A percentile compares a stretch with the other conserved stretches of the same genome.
Conservation (phyloP, 2,329 filamentous ascomycete genomes). For the Colletotrichum somersetense region DNA sequence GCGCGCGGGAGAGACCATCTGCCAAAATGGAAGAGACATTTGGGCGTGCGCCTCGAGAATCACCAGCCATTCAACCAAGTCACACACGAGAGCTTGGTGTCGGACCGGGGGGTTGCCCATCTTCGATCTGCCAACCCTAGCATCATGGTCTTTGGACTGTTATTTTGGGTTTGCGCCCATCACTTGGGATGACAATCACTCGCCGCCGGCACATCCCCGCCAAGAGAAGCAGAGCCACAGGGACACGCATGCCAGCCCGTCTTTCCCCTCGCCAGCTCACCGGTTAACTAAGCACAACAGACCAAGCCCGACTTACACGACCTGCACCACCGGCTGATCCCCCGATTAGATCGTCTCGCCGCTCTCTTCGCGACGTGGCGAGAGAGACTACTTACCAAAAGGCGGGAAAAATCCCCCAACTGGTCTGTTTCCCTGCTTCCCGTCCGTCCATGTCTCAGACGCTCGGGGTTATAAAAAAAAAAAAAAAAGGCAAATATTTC, state of each 20-base stretch:
- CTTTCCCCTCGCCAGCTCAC: neutral
- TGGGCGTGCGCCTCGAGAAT: neutral
- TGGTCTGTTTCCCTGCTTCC: neutral
- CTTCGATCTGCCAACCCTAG: neutral
- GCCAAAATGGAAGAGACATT: neutral
- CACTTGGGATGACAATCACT: conserved; percentile 22
- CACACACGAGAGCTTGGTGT: neutral
- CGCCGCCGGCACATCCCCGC: conserved; percentile 34
- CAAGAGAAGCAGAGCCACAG: conserved; percentile 38
- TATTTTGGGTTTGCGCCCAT: conserved; percentile 9
- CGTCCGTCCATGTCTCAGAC: neutral
- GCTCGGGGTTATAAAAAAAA: neutral
- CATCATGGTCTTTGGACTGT: neutral
- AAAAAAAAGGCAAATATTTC: neutral
- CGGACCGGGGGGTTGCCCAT: neutral
- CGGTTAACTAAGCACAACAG: neutral
- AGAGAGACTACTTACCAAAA: neutral
- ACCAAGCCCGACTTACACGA: neutral
- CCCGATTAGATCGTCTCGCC: neutral
- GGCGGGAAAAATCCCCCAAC: neutral
- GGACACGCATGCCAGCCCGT: conserved; percentile 12
- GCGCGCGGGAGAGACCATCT: neutral
- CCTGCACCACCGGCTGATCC: neutral
- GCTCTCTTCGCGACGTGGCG: conserved; percentile 16
- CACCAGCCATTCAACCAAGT: neutral